Base-by-base conservation (phyloP, 164 flowering plant genomes). In the Kingdonia uniflora region DNA sequence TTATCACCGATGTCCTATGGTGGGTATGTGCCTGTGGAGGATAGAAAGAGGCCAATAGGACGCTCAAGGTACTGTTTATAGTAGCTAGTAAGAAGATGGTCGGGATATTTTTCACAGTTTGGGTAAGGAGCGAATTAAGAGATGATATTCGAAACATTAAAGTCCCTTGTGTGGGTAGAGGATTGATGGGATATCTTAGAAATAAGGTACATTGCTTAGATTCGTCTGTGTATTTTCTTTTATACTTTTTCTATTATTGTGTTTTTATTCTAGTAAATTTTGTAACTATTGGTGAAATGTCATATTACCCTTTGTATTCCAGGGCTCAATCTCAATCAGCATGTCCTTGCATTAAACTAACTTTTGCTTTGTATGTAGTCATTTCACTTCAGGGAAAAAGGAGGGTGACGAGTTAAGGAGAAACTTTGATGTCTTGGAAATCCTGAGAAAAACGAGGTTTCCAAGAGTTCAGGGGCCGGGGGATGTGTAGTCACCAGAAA, bases 1-100 rank as follows among this genome's bases (percentile, higher is more conserved):
- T 68, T 56, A 54, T 70, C 79, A 8, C 79, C 76, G 29, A 59
- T 56, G 65, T 69, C 73, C 2, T 57, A 61, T 60, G 69, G 72
- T 20, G 71, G 61, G 12, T 49, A 67, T 1, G 42, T 55, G 19
- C 22, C n/a, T n/a, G n/a, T n/a, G n/a, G n/a, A n/a, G n/a, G n/a
- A n/a, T n/a, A n/a, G n/a, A n/a, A n/a, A n/a, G n/a, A n/a, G n/a
- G n/a, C n/a, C n/a, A n/a, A n/a, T n/a, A n/a, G n/a, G n/a, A n/a
- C n/a, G n/a, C n/a, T 75, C 79, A 16, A 65, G 73, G 60, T 76
- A 76, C 63, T 68, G 73, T 58, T 61, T n/a, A n/a, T 76, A 51
- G 73, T 70, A 57, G 77, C 74, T 42, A 76, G 77, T 45, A 73
- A 76, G 63, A 77, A 76, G 52, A 76, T 76, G 80, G 80, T 76